Percentiles rank a stretch among this genome's conserved stretches.
These are phyloP conservation scores for Areca catechu DNA, from an alignment of 176 grass and related monocot genomes.

Conservation along the genomic window DNA sequence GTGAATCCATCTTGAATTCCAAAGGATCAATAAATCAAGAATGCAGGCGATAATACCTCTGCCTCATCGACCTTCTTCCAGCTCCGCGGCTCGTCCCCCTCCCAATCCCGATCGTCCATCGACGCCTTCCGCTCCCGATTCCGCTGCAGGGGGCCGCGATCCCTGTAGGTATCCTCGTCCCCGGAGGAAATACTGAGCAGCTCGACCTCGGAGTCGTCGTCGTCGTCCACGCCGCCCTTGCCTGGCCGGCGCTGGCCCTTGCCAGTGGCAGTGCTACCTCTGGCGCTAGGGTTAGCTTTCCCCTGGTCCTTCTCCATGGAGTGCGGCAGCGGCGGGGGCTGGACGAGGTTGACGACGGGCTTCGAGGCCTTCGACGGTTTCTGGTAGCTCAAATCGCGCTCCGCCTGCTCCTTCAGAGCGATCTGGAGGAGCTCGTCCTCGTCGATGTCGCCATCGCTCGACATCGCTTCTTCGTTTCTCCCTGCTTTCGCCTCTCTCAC, in stretches of 20 bases:
- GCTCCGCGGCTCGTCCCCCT: slow-evolving; percentile 83
- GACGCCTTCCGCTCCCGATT: slow-evolving; percentile 39
- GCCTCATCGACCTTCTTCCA: slow-evolving; percentile 96
- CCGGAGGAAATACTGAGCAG: slow-evolving; percentile 91
- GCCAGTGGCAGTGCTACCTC: background rate
- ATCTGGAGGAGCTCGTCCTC: slow-evolving; percentile 99
- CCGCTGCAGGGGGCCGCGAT: slow-evolving; percentile 31
- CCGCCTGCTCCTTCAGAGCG: slow-evolving; percentile 82
- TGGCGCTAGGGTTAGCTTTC: background rate
- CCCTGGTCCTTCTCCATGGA: slow-evolving; percentile 8
- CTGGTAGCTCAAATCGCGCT: slow-evolving; percentile 85
- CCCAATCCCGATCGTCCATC: slow-evolving; percentile 64
- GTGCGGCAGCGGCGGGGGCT: slow-evolving; percentile 35
- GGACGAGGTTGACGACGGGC: slow-evolving; percentile 91
- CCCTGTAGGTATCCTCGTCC: slow-evolving; percentile 63
- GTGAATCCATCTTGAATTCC: too few relatives aligned
- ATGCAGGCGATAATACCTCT: slow-evolving; percentile 37
- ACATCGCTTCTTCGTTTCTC: slow-evolving; percentile 21
- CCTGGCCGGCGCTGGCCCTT: slow-evolving; percentile 35
- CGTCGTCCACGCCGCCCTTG: slow-evolving; percentile 50
- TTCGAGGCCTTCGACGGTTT: slow-evolving; percentile 44
- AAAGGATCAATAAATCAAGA: too few relatives aligned
- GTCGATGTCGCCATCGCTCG: slow-evolving; percentile 84
- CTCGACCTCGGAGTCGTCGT: slow-evolving; percentile 92
- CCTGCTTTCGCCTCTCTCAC: too few relatives aligned